Evolutionary conservation across 2,329 filamentous ascomycete species (phyloP), one percentile per base, ranked within the genome.

Genomic region (Achaetomium macrosporum): DNA sequence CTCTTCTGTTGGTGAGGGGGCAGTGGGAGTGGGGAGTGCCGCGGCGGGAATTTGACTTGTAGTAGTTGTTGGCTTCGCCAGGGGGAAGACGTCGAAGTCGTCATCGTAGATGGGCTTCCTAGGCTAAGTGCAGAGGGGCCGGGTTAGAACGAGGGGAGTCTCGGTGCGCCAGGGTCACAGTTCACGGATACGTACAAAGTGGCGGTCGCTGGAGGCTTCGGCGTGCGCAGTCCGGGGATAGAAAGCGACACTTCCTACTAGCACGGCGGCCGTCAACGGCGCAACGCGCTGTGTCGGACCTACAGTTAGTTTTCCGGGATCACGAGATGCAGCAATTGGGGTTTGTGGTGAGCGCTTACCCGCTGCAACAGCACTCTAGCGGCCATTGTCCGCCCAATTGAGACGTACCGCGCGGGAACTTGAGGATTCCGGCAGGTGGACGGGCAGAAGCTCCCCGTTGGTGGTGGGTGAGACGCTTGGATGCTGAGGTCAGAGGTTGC

Each of bases 61-160:
- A 45, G 64, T 50, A 37, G 60, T 61, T 57, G 66, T 59, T 58
- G 66, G 61, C 60, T 67, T 66, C 57, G 61, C 40, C 19, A 68
- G 58, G 46, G 67, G 61, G 62, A 72, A 65, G 54, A 70, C 65
- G 68, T 85, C 78, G 67, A 75, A 72, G 67, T 85, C 79, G 67
- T 85, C 79, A 71, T 92, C 88, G 78, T 95, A 95, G 73, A 95
- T 93, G 59, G 89, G 85, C 69, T 87, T 88, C 67, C 78, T 79
- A 55, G 66, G 58, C 73, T 78, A 7, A 33, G 35, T 36, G 47
- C 42, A 44, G 16, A 49, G 20, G 33, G 15, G 11, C 29, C 35
- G 42, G 40, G 58, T 57, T 47, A 54, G 58, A 17, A 37, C 6
- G 13, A n/a, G n/a, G 15, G 35, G 15, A n/a, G 3, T 8, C 13